phyloP scores from a whole-genome alignment of 768 basidiomycete genomes.

The Peribolospora kevripleyi region DNA sequence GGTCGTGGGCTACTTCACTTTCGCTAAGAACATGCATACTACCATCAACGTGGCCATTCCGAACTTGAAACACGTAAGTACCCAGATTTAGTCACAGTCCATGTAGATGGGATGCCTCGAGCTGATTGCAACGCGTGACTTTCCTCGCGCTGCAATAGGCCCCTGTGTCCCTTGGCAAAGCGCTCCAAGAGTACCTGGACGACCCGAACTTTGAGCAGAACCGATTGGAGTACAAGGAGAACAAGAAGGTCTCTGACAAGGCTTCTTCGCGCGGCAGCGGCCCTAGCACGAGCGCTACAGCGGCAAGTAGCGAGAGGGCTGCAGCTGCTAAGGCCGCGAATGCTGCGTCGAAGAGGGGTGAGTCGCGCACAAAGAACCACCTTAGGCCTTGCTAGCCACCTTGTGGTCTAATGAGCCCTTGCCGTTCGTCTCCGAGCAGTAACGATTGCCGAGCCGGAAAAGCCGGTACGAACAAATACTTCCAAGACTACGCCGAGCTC shows the following conservation, averaged over 20 bases:
- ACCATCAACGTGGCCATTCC: conserved; percentile 82
- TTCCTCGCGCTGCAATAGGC: conserved; percentile 31
- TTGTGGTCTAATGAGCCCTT: too few relatives aligned
- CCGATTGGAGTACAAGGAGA: conserved; percentile 66
- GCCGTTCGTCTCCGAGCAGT: too few relatives aligned
- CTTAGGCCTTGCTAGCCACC: too few relatives aligned
- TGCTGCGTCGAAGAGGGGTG: conserved; percentile 8
- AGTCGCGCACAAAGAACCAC: not conserved
- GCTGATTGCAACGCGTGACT: conserved; percentile 12
- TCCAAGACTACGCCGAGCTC: conserved; percentile 14
- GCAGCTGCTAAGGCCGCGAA: conserved; percentile 3
- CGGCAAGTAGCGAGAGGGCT: not conserved
- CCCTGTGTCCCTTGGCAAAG: conserved; percentile 74
- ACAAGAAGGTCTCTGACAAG: conserved; percentile 40
- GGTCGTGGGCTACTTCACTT: conserved; percentile 65
- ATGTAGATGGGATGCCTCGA: conserved; percentile 18
- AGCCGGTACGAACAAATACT: conserved; percentile 7
- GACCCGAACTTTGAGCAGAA: conserved; percentile 96
- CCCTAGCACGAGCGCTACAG: not conserved
- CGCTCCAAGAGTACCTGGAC: conserved; percentile 82
- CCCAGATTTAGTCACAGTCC: not conserved
- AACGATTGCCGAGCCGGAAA: too few relatives aligned
- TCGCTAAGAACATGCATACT: conserved; percentile 81
- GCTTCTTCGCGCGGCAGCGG: conserved; percentile 8
- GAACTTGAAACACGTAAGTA: conserved; percentile 51